Evolutionary conservation across 169 alveolate genomes (phyloP), one percentile per base, ranked within the genome.

Genomic region (Plasmodium inui): DNA sequence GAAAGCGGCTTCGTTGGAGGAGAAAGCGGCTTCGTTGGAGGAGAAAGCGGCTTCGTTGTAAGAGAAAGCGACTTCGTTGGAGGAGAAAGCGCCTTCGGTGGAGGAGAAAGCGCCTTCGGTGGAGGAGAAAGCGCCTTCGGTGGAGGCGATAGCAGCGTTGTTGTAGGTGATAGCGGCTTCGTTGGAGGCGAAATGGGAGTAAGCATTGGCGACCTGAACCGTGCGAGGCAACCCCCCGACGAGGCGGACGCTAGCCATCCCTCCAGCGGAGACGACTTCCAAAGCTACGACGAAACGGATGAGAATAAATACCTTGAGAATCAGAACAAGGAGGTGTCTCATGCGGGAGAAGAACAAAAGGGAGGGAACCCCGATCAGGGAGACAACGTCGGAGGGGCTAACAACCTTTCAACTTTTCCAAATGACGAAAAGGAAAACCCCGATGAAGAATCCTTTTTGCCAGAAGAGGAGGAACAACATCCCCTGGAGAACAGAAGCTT

Each of bases 231-330:
- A 79, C 12, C 84, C 32, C 84, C 84, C 44, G 55, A 37, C 30
- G 19, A 37, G 10, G 80, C 19, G 14, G 41, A 72, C 2, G 76
- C 46, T 41, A 85, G 70, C 39, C 80, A n/a, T 14, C 10, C 71
- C 14, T 32, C 79, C 67, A 86, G 79, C 46, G 85, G 26, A 8
- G 93, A 86, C 44, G 28, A 76, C 2, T 76, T 86, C 70, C 81
- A 86, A 34, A 86, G 85, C 70, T 86, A 53, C 22, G 85, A 76
- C 28, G 93, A 86, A 86, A 53, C 22, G 19, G 93, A 86, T 53
- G 78, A 84, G 14, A 73, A 73, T 17, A 37, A 6, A 10, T 6
- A 12, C 19, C 19, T 4, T 2, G 61, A 50, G 14, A 50, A 50
- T 50, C 61, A 50, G 61, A 12, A 17, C 22, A 50, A 50, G 22